Base-by-base conservation (phyloP, 2,329 filamentous ascomycete species). In the Bertia moriformis region DNA sequence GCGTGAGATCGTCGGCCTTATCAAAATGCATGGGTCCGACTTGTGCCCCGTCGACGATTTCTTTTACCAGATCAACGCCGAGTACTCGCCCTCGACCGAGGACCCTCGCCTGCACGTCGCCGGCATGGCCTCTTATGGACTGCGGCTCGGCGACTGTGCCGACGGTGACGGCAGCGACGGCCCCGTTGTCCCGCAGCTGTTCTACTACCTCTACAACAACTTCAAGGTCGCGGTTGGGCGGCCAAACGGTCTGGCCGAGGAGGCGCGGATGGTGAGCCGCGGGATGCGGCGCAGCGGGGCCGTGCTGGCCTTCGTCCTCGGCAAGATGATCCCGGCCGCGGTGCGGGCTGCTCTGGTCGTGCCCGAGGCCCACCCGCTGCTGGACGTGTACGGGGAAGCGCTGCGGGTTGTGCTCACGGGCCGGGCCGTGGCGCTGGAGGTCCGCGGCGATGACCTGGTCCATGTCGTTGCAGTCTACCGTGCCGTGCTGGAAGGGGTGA, bases 41-140 rank as follows among this genome's bases (percentile, higher is more conserved):
- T 61, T 76, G 27, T 71, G 69, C 49, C 52, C 58, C 1, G 57
- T 76, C 3, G 69, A 76, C 46, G 50, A 57, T 2, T 77, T 69
- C 49, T 77, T 70, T 52, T 71, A 68, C 42, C 65, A 71, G 42
- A 67, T 71, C 46, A 71, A 61, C 49, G 60, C 56, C 27, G 69
- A 71, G 41, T 77, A 73, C 50, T 67, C 65, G 3, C 72, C 72
- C 2, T 65, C 71, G 1, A 48, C 55, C 12, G 62, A 73, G 40
- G 72, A 77, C 36, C 71, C 71, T 2, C 63, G 69, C 27, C 58
- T 76, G 3, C 71, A 73, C 42, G 63, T 68, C 18, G 71, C 71
- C 3, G 62, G 61, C 3, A 69, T 77, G 48, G 48, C 70, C 14
- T 66, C 69, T 2, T 76, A 73, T 49, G 72, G 69, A 1, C 54